These are phyloP conservation scores for Deinandra increscens DNA, from an alignment of 129 eudicot genomes.

Conservation along the genomic window DNA sequence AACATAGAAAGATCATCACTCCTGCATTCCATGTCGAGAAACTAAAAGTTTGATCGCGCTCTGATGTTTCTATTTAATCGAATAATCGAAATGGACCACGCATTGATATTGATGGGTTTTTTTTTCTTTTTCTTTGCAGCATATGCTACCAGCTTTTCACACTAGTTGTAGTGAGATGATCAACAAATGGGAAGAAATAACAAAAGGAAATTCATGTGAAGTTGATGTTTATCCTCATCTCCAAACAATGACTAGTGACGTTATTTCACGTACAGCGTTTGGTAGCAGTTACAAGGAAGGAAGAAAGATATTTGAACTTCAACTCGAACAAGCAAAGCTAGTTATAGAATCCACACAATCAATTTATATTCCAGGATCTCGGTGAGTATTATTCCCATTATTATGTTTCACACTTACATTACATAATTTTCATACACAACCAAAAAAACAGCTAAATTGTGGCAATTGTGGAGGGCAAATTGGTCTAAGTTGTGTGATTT, in stretches of 20 bases:
- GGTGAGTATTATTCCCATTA: constrained; percentile 24
- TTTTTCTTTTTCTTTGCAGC: constrained; percentile 28
- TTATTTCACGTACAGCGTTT: constrained; percentile 58
- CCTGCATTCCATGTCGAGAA: constrained; percentile 53
- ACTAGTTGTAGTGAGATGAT: constrained; percentile 38
- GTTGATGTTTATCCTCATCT: constrained; percentile 48
- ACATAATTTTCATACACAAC: background rate
- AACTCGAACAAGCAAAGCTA: constrained; percentile 34
- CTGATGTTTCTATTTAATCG: background rate
- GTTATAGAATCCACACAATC: constrained; percentile 2
- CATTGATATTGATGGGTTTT: too few species aligned
- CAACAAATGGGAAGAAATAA: constrained; percentile 42
- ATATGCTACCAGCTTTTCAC: constrained; percentile 48
- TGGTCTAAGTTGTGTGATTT: background rate
- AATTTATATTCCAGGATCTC: constrained; percentile 44
- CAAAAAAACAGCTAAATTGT: too few species aligned
- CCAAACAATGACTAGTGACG: constrained; percentile 38
- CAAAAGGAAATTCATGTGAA: constrained; percentile 34
- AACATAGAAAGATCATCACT: constrained; percentile 45
- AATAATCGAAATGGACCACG: too few species aligned
- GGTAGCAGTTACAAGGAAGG: constrained; percentile 54
- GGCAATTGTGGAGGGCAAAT: background rate
- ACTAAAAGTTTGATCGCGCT: constrained; percentile 30
- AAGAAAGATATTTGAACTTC: constrained; percentile 48
- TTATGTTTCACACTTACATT: too few species aligned